phyloP scores from a whole-genome alignment of 2,329 filamentous ascomycete genomes.

The Zarea fungicola region DNA sequence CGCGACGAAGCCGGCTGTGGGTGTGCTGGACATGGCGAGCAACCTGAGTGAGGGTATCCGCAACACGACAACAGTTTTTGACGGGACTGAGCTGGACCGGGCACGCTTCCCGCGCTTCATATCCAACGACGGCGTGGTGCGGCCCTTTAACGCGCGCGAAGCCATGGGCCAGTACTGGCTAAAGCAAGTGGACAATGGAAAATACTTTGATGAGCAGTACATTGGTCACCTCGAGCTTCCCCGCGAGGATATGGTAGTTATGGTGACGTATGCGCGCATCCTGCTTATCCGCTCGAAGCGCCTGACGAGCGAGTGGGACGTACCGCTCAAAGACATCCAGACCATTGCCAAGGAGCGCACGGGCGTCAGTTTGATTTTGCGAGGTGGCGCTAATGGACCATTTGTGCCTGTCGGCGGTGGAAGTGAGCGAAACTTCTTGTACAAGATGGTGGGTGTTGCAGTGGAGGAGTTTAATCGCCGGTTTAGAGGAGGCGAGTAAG shows the following conservation, averaged over 20 bases:
- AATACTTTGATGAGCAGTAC: conserved; percentile 96
- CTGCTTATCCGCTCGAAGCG: conserved; percentile 84
- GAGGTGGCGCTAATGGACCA: conserved; percentile 87
- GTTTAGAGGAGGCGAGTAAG: conserved; percentile 41
- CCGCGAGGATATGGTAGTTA: conserved; percentile 79
- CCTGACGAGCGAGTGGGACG: conserved; percentile 90
- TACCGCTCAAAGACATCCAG: conserved; percentile 90
- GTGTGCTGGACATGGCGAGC: conserved; percentile 92
- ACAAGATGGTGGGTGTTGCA: conserved; percentile 60
- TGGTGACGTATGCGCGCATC: conserved; percentile 84
- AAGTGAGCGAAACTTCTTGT: conserved; percentile 59
- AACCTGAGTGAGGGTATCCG: conserved; percentile 96
- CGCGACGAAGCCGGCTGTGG: conserved; percentile 95
- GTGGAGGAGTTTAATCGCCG: conserved; percentile 63
- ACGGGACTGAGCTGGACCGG: conserved; percentile 87
- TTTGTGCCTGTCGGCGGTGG: conserved; percentile 95
- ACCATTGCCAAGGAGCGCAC: conserved; percentile 96
- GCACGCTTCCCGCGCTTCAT: conserved; percentile 93
- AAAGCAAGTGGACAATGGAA: conserved; percentile 95
- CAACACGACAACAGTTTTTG: conserved; percentile 98
- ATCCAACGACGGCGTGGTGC: conserved; percentile 84
- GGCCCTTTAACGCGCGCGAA: conserved; percentile 90
- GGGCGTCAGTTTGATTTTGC: conserved; percentile 80
- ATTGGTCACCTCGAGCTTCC: conserved; percentile 93
- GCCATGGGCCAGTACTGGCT: conserved; percentile 97